A percentile compares a stretch with the other conserved stretches of the same genome.
phyloP scores from a whole-genome alignment of 257 asterid genomes.

The Jacaranda copaia region DNA sequence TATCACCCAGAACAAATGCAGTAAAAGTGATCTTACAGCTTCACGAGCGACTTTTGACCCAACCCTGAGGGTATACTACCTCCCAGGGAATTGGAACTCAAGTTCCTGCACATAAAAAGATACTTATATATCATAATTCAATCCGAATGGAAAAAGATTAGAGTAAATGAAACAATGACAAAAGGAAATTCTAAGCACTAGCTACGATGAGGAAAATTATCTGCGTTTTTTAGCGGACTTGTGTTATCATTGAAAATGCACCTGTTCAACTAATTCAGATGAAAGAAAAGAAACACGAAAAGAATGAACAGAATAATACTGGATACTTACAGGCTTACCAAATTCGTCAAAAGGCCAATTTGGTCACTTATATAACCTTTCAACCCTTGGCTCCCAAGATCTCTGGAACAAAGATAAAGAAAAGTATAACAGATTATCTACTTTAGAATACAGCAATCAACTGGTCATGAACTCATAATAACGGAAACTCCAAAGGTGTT shows the following conservation, averaged over 20 bases:
- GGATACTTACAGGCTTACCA: slow-evolving; percentile 98
- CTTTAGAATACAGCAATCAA: background rate
- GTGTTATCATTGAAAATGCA: too few species aligned
- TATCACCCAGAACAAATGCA: background rate
- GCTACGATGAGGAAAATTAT: too few species aligned
- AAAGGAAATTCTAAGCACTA: background rate
- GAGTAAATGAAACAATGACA: background rate
- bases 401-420: slow-evolving; percentile 53
- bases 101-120: slow-evolving; percentile 64
- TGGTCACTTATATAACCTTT: slow-evolving; percentile 87
- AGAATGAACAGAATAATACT: slow-evolving; percentile 17
- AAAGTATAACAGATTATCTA: background rate
- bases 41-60: slow-evolving; percentile 82
- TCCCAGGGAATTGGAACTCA: slow-evolving; percentile 79
- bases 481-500: background rate
- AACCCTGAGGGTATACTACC: slow-evolving; percentile 75
- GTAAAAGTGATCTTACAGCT: slow-evolving; percentile 66
- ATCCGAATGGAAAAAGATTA: background rate
- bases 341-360: slow-evolving; percentile 76
- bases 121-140: slow-evolving; percentile 21
- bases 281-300: background rate
- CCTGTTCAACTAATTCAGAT: background rate
- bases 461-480: background rate
- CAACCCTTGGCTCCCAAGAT: slow-evolving; percentile 96
- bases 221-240: too few species aligned